Conservation (phyloP, 495 filamentous ascomycete species). For the Polyplosphaeria fusca region DNA sequence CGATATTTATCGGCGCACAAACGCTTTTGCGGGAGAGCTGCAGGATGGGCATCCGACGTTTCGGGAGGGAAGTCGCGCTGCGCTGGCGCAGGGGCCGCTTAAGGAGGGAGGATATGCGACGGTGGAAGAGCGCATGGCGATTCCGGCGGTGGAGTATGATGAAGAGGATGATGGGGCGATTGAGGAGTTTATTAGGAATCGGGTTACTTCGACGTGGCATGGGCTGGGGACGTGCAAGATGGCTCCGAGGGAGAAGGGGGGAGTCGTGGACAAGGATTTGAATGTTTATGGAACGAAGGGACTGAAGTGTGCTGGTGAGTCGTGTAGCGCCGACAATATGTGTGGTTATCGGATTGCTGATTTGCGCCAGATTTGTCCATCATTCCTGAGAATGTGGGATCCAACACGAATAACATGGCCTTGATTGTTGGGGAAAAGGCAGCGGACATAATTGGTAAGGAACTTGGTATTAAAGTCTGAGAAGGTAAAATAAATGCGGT, state of each 20-base stretch:
- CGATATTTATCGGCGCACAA: constrained; percentile 55
- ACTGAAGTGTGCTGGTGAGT: constrained; percentile 43
- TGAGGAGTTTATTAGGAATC: constrained; percentile 47
- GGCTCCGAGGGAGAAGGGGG: constrained; percentile 44
- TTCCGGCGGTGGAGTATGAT: constrained; percentile 46
- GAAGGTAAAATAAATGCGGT: too few species aligned
- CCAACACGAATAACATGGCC: constrained; percentile 61
- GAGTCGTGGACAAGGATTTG: constrained; percentile 51
- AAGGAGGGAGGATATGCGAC: neutral
- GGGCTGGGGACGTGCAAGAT: constrained; percentile 51
- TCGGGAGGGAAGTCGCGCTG: constrained; percentile 45
- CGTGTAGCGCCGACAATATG: too few species aligned
- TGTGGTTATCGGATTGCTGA: too few species aligned
- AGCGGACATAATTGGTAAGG: constrained; percentile 53
- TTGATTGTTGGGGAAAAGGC: constrained; percentile 60
- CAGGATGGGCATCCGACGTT: constrained; percentile 52
- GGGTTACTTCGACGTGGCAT: constrained; percentile 51
- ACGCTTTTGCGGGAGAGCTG: constrained; percentile 54
- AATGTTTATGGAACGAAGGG: constrained; percentile 50
- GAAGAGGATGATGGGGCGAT: constrained; percentile 54
- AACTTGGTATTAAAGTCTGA: constrained; percentile 48
- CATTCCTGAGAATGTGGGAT: constrained; percentile 56
- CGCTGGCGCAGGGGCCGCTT: constrained; percentile 21
- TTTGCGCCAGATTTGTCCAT: constrained; percentile 46
- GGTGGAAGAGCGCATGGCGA: constrained; percentile 1